Conservation (phyloP, 176 grass and related monocot genomes). For the Triticum monococcum region DNA sequence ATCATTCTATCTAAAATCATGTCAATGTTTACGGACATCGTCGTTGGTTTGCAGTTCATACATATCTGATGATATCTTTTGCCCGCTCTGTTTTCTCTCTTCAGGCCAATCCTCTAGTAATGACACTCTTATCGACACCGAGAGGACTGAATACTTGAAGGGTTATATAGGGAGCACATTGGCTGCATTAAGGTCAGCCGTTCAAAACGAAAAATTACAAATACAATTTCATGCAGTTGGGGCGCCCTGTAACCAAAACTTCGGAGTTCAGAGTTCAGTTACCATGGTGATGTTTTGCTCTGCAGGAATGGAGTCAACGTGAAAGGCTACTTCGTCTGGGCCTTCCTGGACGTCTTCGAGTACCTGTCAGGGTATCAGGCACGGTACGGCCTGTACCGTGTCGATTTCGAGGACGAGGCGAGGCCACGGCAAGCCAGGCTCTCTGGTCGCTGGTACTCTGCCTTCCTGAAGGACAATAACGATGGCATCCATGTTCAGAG, state of each 20-base stretch:
- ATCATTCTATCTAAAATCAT: background rate
- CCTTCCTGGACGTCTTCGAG: constrained; percentile 71
- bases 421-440: constrained; percentile 44
- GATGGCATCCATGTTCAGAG: background rate
- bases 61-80: background rate
- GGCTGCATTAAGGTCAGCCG: constrained; percentile 40
- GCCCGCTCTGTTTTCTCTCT: background rate
- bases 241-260: background rate
- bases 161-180: background rate
- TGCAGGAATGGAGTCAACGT: constrained; percentile 65
- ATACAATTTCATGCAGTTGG: background rate
- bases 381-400: constrained; percentile 55
- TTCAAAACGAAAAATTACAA: background rate
- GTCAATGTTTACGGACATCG: background rate
- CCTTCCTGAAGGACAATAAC: constrained; percentile 39
- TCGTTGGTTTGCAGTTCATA: background rate
- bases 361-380: constrained; percentile 36
- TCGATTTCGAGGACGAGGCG: constrained; percentile 50
- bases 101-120: background rate
- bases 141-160: background rate
- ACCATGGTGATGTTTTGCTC: background rate
- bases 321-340: constrained; percentile 69
- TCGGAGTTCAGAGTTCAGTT: background rate
- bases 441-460: constrained; percentile 59
- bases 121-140: background rate